Conservation (phyloP, 306 rosid species). For the Acacia confusa region DNA sequence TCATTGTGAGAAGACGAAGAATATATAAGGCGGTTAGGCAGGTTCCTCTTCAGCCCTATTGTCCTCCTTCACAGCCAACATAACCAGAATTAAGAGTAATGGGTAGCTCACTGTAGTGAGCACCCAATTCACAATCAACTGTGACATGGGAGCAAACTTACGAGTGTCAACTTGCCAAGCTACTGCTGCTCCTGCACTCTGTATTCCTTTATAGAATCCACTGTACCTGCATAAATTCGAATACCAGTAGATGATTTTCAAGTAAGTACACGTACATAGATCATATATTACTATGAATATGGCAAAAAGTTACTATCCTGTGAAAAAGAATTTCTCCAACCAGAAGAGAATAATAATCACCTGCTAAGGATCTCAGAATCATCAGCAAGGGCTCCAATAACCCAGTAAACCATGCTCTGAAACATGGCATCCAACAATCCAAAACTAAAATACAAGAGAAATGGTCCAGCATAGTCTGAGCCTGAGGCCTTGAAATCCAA, state of each 20-base stretch:
- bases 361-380: constrained; percentile 92
- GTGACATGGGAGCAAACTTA: constrained; percentile 42
- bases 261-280: not conserved
- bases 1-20: constrained; percentile 11
- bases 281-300: not conserved
- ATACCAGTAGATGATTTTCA: not conserved
- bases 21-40: constrained; percentile 12
- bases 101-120: constrained; percentile 58
- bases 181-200: constrained; percentile 74
- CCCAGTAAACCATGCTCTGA: constrained; percentile 84
- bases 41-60: constrained; percentile 20
- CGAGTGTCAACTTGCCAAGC: constrained; percentile 67
- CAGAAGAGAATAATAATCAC: constrained; percentile 34
- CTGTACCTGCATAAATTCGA: constrained; percentile 42
- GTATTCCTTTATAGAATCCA: constrained; percentile 71
- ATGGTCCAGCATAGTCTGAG: constrained; percentile 64
- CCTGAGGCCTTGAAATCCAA: constrained; percentile 75
- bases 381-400: constrained; percentile 82
- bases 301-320: not conserved
- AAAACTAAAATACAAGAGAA: constrained; percentile 68
- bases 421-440: constrained; percentile 95
- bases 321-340: not conserved
- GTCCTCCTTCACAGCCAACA: constrained; percentile 61
- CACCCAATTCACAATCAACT: constrained; percentile 54
- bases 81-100: constrained; percentile 42